phyloP scores from a whole-genome alignment of 106 monocot species.

The Phalaenopsis aphrodite region DNA sequence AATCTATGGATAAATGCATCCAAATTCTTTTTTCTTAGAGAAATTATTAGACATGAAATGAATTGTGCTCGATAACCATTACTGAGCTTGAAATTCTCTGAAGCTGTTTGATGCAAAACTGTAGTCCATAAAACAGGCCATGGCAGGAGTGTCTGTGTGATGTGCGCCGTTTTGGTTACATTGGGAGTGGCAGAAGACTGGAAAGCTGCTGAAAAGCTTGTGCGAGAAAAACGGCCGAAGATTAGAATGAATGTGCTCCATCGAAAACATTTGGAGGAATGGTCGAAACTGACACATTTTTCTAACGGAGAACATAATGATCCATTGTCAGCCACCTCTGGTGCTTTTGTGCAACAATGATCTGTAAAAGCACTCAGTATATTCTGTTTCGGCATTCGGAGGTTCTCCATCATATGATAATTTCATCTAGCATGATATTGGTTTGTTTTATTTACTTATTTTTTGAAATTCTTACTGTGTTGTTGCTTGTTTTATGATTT shows the following conservation, averaged over 20 bases:
- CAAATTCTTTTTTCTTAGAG: too few relatives aligned
- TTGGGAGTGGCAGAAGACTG: slow-evolving; percentile 58
- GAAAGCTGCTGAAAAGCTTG: slow-evolving; percentile 73
- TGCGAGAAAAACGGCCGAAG: slow-evolving; percentile 45
- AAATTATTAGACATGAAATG: too few relatives aligned
- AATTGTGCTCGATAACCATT: too few relatives aligned
- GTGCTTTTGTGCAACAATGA: slow-evolving; percentile 4
- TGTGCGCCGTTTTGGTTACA: slow-evolving; percentile 68
- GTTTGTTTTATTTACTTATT: background rate
- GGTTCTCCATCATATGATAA: background rate
- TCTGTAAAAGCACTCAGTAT: background rate
- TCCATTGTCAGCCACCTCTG: background rate
- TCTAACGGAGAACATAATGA: slow-evolving; percentile 9
- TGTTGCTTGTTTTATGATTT: too few relatives aligned
- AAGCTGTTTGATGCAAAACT: background rate
- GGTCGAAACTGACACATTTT: slow-evolving; percentile 30
- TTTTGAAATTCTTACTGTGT: background rate
- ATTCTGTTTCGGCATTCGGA: background rate
- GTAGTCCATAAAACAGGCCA: slow-evolving; percentile 45
- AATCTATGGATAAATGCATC: too few relatives aligned
- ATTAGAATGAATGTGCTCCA: slow-evolving; percentile 80
- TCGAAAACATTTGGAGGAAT: slow-evolving; percentile 66
- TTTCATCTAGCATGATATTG: background rate
- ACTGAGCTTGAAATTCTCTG: too few relatives aligned
- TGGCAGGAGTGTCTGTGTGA: slow-evolving; percentile 80